These are phyloP conservation scores for Albifimbria verrucaria DNA, from an alignment of 2,329 filamentous ascomycete species.

Conservation along the genomic window DNA sequence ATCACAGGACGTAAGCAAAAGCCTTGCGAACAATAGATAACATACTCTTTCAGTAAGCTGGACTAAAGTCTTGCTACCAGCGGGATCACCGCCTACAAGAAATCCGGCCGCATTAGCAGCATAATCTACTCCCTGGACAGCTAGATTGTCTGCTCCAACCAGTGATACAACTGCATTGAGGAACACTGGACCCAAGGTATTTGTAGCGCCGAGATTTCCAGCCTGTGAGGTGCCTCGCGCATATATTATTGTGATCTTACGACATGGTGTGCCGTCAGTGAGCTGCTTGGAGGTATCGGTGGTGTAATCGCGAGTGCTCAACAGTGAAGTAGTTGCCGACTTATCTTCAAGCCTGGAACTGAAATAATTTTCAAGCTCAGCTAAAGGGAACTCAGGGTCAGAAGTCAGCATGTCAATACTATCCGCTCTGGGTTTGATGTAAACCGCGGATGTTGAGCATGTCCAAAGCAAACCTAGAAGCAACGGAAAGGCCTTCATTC, in stretches of 20 bases:
- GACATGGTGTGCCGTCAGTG: not conserved
- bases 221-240: conserved; percentile 51
- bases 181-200: conserved; percentile 43
- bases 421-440: no score
- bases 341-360: no score
- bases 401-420: no score
- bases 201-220: conserved; percentile 47
- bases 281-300: conserved; percentile 1
- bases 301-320: not conserved
- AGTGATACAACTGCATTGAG: conserved; percentile 38
- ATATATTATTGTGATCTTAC: conserved; percentile 47
- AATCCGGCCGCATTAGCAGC: conserved; percentile 42
- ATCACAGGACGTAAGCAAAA: conserved; percentile 9
- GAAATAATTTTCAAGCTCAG: no score
- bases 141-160: conserved; percentile 40
- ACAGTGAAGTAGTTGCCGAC: no score
- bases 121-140: conserved; percentile 54
- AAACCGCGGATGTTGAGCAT: no score
- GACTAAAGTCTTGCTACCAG: conserved; percentile 40
- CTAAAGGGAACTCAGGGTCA: no score
- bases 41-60: not conserved
- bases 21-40: not conserved
- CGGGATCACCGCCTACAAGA: conserved; percentile 40
- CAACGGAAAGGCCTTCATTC: no score
- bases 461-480: no score